Evolutionary conservation across 441 rosid species (phyloP), one percentile per base, ranked within the genome.

Genomic region (Pelargonium cotyledonis): DNA sequence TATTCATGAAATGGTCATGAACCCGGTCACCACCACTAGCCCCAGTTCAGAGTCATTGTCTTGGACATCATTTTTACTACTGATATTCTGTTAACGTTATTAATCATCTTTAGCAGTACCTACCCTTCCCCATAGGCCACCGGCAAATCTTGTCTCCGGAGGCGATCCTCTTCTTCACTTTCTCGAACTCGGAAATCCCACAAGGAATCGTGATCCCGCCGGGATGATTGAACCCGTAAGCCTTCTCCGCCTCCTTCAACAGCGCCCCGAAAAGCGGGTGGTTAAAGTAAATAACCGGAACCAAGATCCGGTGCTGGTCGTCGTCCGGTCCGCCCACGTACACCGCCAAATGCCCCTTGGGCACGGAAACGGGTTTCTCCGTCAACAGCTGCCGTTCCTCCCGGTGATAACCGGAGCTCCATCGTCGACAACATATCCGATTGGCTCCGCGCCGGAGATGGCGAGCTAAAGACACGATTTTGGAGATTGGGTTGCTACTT

Each of bases 171-270:
- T 62, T 82, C 82, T 84, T 83, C 29, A 90, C 88, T 68, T 82
- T 90, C 80, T 88, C 93, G 68, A 90, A 85, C 79, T 88, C 89
- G 43, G 93, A 85, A 18, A 85, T 78, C 75, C 83, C 76, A 65
- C 91, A 86, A 0, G 95, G 96, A n/a, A 90, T 72, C n/a, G 77
- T 84, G 65, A 87, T 88, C 80, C 89, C 85, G 57, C 94, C 89
- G 23, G 85, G 79, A 66, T 87, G 89, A 55, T 87, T 58, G 49
- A 80, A 84, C 76, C 96, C 96, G 74, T 84, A 79, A 57, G 77
- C 85, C 77, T 77, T 80, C 86, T 90, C 90, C 61, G 92, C 73
- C 70, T 85, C 85, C 78, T 81, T 81, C 77, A 88, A 68, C 73
- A 86, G 75, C 57, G 84, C 85, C 35, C 84, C 86, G 9, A 87